Evolutionary conservation across 306 rosid genomes (phyloP).

Genomic region (Gastrolobium villosum): DNA sequence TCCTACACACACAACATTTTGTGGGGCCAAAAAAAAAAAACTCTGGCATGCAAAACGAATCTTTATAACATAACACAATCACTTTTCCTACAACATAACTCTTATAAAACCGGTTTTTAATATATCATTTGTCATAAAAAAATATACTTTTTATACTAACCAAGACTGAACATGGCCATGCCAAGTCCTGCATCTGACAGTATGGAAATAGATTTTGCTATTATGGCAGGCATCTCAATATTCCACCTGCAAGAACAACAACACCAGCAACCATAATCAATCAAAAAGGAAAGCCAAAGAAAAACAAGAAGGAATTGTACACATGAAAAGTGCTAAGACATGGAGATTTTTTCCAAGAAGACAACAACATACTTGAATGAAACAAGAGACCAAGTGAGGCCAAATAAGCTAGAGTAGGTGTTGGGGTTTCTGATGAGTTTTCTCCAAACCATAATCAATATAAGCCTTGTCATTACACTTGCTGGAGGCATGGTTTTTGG

Average conservation of each 20-base stretch:
- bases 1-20: no score
- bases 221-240: conserved; percentile 81
- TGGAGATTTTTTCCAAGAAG: conserved; percentile 13
- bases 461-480: conserved; percentile 95
- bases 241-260: conserved; percentile 69
- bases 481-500: conserved; percentile 85
- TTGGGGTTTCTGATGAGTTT: conserved; percentile 91
- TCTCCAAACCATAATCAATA: conserved; percentile 95
- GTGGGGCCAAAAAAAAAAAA: no score
- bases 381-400: conserved; percentile 89
- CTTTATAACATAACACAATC: no score
- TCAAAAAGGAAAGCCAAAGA: not conserved
- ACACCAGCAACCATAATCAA: conserved; percentile 29
- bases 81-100: no score
- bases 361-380: conserved; percentile 65
- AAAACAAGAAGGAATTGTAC: conserved; percentile 21
- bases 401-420: conserved; percentile 86
- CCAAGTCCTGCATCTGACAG: conserved; percentile 98
- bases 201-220: conserved; percentile 86
- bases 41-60: no score
- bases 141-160: conserved; percentile 53
- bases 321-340: conserved; percentile 8
- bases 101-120: no score
- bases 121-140: not conserved
- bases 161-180: conserved; percentile 99